Percentiles rank a stretch among this genome's conserved stretches.
phyloP scores from a whole-genome alignment of 306 rosid species.

The Astragalus membranaceus region DNA sequence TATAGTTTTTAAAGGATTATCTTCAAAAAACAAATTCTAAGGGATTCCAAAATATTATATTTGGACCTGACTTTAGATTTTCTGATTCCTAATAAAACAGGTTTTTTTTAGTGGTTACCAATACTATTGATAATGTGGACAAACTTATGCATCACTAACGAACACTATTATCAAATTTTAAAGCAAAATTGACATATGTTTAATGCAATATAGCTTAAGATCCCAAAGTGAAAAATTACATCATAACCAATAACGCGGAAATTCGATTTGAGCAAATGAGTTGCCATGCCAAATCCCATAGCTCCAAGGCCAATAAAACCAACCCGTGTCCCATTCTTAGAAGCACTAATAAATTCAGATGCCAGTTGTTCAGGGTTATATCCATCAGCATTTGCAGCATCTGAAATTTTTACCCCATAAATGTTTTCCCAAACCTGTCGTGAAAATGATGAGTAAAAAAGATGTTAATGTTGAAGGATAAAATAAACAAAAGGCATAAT shows the following conservation, averaged over 20 bases:
- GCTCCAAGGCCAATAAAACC: constrained; percentile 99
- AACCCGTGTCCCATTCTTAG: constrained; percentile 47
- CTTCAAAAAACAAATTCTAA: too few relatives aligned
- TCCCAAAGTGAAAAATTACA: constrained; percentile 47
- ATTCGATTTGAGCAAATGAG: constrained; percentile 68
- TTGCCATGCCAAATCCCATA: constrained; percentile 99
- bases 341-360: constrained; percentile 35
- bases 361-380: constrained; percentile 72
- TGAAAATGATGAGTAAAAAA: constrained; percentile 8
- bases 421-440: constrained; percentile 64
- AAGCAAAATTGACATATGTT: background rate
- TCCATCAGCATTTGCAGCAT: constrained; percentile 62
- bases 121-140: background rate
- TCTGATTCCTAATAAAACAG: background rate
- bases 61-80: background rate
- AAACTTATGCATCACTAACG: background rate
- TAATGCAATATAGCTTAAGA: constrained; percentile 9
- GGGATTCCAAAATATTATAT: constrained; percentile 5
- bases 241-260: constrained; percentile 77
- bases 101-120: background rate
- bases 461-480: background rate
- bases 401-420: constrained; percentile 62
- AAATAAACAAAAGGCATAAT: background rate
- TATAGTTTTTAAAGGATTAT: background rate
- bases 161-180: background rate